A percentile compares a stretch with the other conserved stretches of the same genome.
These are phyloP conservation scores for Beauveria bassiana DNA, from an alignment of 2,329 filamentous ascomycete genomes.

Conservation along the genomic window DNA sequence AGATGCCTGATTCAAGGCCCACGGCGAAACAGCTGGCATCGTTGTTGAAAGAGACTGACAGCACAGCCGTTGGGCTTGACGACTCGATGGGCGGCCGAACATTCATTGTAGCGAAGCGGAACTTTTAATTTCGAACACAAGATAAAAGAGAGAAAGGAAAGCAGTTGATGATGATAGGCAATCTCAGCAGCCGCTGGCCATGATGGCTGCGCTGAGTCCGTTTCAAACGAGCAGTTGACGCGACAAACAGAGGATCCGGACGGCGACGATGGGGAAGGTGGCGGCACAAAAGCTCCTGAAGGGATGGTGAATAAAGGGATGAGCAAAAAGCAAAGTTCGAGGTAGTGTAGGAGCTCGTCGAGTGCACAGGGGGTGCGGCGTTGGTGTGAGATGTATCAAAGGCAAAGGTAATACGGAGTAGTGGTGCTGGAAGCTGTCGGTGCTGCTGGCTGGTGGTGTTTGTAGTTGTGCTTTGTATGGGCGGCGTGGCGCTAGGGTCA, in stretches of 20 bases:
- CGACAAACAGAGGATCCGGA: neutral
- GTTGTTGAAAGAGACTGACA: conserved; percentile 80
- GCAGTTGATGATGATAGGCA: neutral
- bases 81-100: conserved; percentile 79
- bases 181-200: neutral
- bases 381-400: neutral
- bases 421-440: neutral
- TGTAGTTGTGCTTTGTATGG: neutral
- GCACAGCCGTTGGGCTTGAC: conserved; percentile 62
- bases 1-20: conserved; percentile 78
- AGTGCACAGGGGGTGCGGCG: neutral
- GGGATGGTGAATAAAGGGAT: neutral
- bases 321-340: neutral
- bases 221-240: neutral
- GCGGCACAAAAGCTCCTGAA: neutral
- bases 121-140: neutral
- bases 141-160: neutral
- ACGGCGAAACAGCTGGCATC: conserved; percentile 81
- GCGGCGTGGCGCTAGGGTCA: neutral
- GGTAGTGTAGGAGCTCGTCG: neutral
- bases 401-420: no score
- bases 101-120: conserved; percentile 59
- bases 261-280: neutral
- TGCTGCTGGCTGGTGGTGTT: neutral
- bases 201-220: neutral